Percentiles rank a stretch among this genome's conserved stretches.
Conservation (phyloP, 805 yeast species). For the Ascoidea tarda region DNA sequence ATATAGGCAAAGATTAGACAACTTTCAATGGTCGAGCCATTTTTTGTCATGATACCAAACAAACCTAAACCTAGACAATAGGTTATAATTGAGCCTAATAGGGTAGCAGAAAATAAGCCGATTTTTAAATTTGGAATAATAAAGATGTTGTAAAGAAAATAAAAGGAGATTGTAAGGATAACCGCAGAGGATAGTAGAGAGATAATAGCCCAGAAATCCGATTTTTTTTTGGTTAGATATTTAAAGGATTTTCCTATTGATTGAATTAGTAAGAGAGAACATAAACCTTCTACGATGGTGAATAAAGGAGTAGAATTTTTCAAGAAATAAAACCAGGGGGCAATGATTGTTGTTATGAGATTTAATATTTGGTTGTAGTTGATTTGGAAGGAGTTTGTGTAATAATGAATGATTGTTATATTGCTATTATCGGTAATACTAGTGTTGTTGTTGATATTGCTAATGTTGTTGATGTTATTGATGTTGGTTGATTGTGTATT, state of each 20-base stretch:
- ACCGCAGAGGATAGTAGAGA: conserved; percentile 62
- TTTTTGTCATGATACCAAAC: conserved; percentile 70
- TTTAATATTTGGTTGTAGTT: conserved; percentile 16
- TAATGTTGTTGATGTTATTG: conserved; percentile 12
- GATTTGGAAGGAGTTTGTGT: conserved; percentile 4
- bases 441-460: conserved; percentile 1
- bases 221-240: conserved; percentile 39
- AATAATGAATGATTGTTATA: conserved; percentile 1
- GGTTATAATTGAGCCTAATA: conserved; percentile 78
- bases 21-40: conserved; percentile 85
- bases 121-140: conserved; percentile 54
- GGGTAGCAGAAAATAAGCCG: conserved; percentile 61
- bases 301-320: conserved; percentile 80
- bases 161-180: conserved; percentile 60
- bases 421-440: background rate
- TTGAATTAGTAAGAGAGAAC: conserved; percentile 83
- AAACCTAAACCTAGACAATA: conserved; percentile 59
- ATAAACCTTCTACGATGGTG: conserved; percentile 84
- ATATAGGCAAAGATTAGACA: conserved; percentile 80
- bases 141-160: conserved; percentile 73
- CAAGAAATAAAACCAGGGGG: conserved; percentile 55
- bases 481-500: conserved; percentile 12
- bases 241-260: conserved; percentile 74
- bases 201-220: conserved; percentile 70
- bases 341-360: conserved; percentile 23